Percentiles rank a stretch among this genome's conserved stretches.
phyloP scores from a whole-genome alignment of 164 flowering plant genomes.

The Protea cynaroides region DNA sequence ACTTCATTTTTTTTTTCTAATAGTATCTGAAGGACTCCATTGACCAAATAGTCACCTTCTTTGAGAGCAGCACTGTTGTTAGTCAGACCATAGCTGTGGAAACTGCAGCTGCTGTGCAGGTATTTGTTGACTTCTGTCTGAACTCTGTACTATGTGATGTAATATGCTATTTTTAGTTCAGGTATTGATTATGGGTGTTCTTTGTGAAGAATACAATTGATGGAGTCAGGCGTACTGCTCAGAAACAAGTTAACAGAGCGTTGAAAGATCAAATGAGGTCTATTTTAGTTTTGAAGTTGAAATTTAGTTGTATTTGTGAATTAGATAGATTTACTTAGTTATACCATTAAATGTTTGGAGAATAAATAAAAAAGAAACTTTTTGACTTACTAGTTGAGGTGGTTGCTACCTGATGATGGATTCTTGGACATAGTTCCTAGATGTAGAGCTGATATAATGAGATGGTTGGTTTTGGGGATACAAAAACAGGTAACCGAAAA shows the following conservation, averaged over 20 bases:
- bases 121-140: conserved; percentile 16
- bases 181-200: background rate
- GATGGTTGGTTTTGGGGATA: no score
- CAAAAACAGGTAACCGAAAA: no score
- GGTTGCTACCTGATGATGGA: no score
- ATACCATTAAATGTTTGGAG: no score
- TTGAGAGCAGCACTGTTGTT: conserved; percentile 66
- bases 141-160: background rate
- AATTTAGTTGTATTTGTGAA: no score
- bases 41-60: conserved; percentile 66
- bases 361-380: no score
- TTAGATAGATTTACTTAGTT: no score
- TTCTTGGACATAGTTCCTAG: no score
- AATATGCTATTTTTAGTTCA: no score
- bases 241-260: conserved; percentile 81
- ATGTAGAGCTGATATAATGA: no score
- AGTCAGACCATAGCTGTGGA: conserved; percentile 89
- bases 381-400: no score
- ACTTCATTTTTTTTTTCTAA: background rate
- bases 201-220: conserved; percentile 77
- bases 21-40: conserved; percentile 92
- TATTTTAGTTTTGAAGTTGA: conserved; percentile 9
- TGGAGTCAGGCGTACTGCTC: conserved; percentile 90
- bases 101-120: conserved; percentile 99
- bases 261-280: conserved; percentile 85